Base-by-base conservation (phyloP, 495 filamentous ascomycete species). In the Annulohypoxylon nitens region DNA sequence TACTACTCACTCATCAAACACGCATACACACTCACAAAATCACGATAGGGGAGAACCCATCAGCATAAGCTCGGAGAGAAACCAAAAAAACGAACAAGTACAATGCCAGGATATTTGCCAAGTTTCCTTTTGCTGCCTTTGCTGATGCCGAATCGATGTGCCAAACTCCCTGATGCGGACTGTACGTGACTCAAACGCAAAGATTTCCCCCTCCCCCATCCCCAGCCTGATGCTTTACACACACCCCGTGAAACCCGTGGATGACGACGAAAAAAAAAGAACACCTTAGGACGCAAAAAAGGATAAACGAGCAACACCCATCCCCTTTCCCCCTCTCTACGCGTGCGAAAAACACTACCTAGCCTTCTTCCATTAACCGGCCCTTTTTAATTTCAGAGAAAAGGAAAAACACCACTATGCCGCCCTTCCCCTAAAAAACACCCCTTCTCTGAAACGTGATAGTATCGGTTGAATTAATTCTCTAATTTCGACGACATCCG, bases 141-240 rank as follows among this genome's bases (percentile, higher is more conserved):
- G 37, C 43, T 43, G 57, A 60, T 60, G 57, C 57, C 57, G 59
- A 62, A 62, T 53, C 55, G 50, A 61, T 64, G 63, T 75, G 62
- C 75, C 65, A 70, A 72, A 77, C 75, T 75, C 72, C 75, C 61
- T 71, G 33, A 73, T 75, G 72, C 64, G 66, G 39, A 69, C 47
- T 30, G 43, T 16, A 10, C 20, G 20, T 41, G 37, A 60, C 37
- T 45, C 36, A 43, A 36, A 54, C 8, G 14, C 39, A 43, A 43
- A 43, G 48, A 10, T 41, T 51, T 34, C 51, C 39, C 64, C 61
- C 20, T 30, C 43, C 53, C 39, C 64, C 54, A 34, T 23, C 48
- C 58, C 50, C 60, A 36, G 64, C 65, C 36, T 64, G 63, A 73
- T 73, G 70, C 70, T 73, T 63, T 63, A 63, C 69, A 71, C 57